phyloP scores from a whole-genome alignment of 2,329 filamentous ascomycete species.

The Canariomyces notabilis region DNA sequence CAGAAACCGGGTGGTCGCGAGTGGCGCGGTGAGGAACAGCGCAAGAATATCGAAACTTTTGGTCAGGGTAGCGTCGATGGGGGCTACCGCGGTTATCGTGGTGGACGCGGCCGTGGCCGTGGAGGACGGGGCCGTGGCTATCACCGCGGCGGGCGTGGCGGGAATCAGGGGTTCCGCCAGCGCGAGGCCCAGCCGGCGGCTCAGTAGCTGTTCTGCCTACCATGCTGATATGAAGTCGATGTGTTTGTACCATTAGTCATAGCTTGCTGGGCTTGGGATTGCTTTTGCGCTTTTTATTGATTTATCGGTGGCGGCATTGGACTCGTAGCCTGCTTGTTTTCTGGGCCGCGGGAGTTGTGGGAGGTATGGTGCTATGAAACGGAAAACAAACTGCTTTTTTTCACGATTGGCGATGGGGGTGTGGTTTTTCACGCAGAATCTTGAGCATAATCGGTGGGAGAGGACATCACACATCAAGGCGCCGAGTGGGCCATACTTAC shows the following conservation, averaged over 20 bases:
- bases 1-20: conserved; percentile 73
- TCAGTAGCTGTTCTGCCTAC: conserved; percentile 14
- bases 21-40: conserved; percentile 88
- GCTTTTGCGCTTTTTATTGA: conserved; percentile 13
- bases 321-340: conserved; percentile 16
- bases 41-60: conserved; percentile 95
- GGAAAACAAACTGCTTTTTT: conserved; percentile 13
- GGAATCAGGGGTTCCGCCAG: conserved; percentile 16
- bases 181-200: conserved; percentile 16
- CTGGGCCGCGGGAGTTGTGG: conserved; percentile 18
- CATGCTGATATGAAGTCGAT: conserved; percentile 1
- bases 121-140: conserved; percentile 28
- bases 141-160: conserved; percentile 21
- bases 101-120: conserved; percentile 39
- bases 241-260: conserved; percentile 20
- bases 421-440: conserved; percentile 5
- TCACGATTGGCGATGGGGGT: conserved; percentile 12
- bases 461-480: neutral
- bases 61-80: conserved; percentile 92
- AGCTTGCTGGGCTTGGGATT: conserved; percentile 17
- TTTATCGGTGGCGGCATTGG: conserved; percentile 12
- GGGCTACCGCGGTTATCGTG: conserved; percentile 67
- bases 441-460: neutral
- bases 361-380: conserved; percentile 18
- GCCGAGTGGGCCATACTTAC: too few species aligned